A percentile compares a stretch with the other conserved stretches of the same genome.
Conservation (phyloP, 179 eudicot species). For the Carnegiea gigantea region DNA sequence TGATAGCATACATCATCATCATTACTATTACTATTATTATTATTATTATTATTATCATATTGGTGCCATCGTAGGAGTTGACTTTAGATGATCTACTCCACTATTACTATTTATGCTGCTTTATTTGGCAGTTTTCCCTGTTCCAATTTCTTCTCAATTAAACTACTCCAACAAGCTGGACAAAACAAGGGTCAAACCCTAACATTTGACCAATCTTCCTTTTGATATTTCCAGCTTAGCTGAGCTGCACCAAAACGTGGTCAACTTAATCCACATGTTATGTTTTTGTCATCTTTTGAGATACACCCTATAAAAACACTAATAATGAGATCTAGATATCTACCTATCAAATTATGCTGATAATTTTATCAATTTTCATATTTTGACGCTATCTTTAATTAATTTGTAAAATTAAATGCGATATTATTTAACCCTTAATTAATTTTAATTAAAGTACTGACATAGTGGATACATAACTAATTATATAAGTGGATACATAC, state of each 20-base stretch:
- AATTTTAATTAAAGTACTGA: too few relatives aligned
- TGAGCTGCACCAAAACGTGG: not conserved
- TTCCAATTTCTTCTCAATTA: not conserved
- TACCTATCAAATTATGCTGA: too few relatives aligned
- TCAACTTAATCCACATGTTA: not conserved
- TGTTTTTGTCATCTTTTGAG: not conserved
- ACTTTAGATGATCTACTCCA: conserved; percentile 10
- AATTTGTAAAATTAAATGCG: too few relatives aligned
- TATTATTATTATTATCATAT: not conserved
- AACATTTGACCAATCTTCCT: not conserved
- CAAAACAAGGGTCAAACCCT: conserved; percentile 17
- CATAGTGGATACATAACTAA: too few relatives aligned
- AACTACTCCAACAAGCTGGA: not conserved
- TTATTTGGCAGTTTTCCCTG: conserved; percentile 9
- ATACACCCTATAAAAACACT: not conserved
- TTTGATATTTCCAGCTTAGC: not conserved
- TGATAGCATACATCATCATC: not conserved
- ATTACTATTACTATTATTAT: not conserved
- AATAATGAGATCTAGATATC: too few relatives aligned
- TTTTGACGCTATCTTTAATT: too few relatives aligned
- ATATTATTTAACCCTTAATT: too few relatives aligned
- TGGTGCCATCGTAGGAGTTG: conserved; percentile 12
- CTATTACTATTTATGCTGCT: not conserved
- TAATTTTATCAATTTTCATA: too few relatives aligned
- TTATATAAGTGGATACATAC: too few relatives aligned